phyloP scores from a whole-genome alignment of 2,329 filamentous ascomycete species.

The Pseudogymnoascus sp. region DNA sequence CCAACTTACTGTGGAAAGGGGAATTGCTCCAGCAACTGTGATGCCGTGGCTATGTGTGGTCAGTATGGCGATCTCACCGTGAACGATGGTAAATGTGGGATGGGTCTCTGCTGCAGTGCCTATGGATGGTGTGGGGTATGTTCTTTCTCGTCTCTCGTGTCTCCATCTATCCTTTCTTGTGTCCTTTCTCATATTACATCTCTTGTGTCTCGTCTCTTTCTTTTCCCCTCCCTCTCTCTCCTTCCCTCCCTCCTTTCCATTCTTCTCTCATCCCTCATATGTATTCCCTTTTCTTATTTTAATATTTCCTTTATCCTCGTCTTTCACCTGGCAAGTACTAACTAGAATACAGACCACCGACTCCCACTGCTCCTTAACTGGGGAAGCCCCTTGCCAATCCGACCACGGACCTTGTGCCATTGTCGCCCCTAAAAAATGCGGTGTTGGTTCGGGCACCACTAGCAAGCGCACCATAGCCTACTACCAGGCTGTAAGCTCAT shows the following conservation, averaged over 20 bases:
- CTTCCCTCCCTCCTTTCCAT: neutral
- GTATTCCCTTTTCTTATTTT: neutral
- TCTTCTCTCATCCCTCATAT: neutral
- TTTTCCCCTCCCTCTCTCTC: neutral
- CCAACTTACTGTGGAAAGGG: conserved; percentile 19
- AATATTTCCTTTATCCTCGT: neutral
- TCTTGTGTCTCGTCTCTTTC: no score
- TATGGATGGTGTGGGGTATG: conserved; percentile 20
- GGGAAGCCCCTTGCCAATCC: neutral
- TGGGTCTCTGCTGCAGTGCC: conserved; percentile 26
- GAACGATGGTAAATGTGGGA: conserved; percentile 21
- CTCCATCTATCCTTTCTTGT: neutral
- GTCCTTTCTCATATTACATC: no score
- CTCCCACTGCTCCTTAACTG: neutral
- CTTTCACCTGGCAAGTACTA: neutral
- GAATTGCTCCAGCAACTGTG: conserved; percentile 22
- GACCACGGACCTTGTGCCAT: neutral
- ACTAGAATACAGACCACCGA: neutral
- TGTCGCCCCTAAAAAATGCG: neutral
- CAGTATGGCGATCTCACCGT: conserved; percentile 13
- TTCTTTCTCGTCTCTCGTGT: neutral
- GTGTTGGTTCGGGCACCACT: conserved; percentile 19
- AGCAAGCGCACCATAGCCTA: conserved; percentile 19
- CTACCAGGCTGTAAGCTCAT: conserved; percentile 23
- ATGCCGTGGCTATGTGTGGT: conserved; percentile 30